These are phyloP conservation scores for Parathielavia hyrcaniae DNA, from an alignment of 495 filamentous ascomycete genomes.

Conservation along the genomic window DNA sequence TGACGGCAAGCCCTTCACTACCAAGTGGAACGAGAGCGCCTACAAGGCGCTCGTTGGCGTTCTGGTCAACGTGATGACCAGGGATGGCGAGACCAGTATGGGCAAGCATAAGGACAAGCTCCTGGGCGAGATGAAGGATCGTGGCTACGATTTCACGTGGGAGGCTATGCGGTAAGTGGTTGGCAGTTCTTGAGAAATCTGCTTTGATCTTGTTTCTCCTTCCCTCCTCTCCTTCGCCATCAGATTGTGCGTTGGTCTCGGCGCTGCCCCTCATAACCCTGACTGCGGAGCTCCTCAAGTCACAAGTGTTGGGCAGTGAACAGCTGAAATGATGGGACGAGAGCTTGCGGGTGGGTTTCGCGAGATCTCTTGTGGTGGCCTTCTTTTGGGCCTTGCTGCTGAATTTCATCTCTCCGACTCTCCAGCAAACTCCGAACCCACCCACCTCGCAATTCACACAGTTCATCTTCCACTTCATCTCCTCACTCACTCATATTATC, in stretches of 20 bases:
- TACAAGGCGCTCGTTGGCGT: conserved; percentile 28
- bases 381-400: background rate
- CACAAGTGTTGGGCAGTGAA: conserved; percentile 4
- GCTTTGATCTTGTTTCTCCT: no score
- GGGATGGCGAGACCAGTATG: background rate
- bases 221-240: no score
- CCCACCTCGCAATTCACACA: background rate
- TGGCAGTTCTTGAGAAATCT: background rate
- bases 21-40: conserved; percentile 27
- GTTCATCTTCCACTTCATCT: background rate
- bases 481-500: background rate
- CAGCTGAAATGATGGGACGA: background rate
- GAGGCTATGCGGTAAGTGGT: conserved; percentile 35
- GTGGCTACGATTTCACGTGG: conserved; percentile 27
- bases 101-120: conserved; percentile 25
- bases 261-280: background rate
- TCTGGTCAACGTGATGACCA: conserved; percentile 19
- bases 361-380: background rate
- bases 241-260: conserved; percentile 1
- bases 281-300: background rate
- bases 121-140: conserved; percentile 23
- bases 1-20: conserved; percentile 9
- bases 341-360: background rate
- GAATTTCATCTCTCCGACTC: background rate
- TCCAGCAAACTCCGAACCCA: background rate